A percentile compares a stretch with the other conserved stretches of the same genome.
These are phyloP conservation scores for Pseudogymnoascus sp. DNA, from an alignment of 2,329 filamentous ascomycete genomes.

Conservation along the genomic window DNA sequence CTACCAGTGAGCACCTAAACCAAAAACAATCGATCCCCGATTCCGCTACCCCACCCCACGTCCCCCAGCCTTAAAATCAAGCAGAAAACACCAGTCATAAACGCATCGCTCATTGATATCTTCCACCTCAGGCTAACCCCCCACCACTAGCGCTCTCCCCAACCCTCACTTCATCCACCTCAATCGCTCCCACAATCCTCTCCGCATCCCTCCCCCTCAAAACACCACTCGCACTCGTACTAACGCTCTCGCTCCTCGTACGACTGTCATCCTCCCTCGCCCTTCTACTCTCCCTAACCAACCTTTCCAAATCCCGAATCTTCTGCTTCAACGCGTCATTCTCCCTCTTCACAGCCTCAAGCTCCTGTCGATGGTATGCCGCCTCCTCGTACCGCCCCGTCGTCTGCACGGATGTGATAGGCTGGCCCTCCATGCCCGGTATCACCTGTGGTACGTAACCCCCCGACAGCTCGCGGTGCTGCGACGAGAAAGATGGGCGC, in stretches of 20 bases:
- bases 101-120: not conserved
- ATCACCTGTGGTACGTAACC: slow-evolving; percentile 10
- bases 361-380: slow-evolving; percentile 48
- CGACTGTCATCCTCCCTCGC: slow-evolving; percentile 37
- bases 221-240: slow-evolving; percentile 41
- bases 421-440: slow-evolving; percentile 9
- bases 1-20: not conserved
- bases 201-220: slow-evolving; percentile 27
- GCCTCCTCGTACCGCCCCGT: slow-evolving; percentile 56
- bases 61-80: not conserved
- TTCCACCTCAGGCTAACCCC: slow-evolving; percentile 21
- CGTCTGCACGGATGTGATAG: slow-evolving; percentile 38
- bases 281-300: slow-evolving; percentile 30
- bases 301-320: slow-evolving; percentile 52
- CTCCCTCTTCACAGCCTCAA: slow-evolving; percentile 54
- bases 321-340: slow-evolving; percentile 53
- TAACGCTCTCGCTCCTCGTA: slow-evolving; percentile 44
- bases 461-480: slow-evolving; percentile 18
- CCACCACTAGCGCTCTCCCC: slow-evolving; percentile 53
- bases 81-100: not conserved
- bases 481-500: slow-evolving; percentile 16
- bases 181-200: slow-evolving; percentile 15
- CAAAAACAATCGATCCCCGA: not conserved
- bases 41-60: not conserved
- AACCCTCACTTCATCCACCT: slow-evolving; percentile 49